phyloP scores from a whole-genome alignment of 345 rosid genomes.

The Firmiana major region DNA sequence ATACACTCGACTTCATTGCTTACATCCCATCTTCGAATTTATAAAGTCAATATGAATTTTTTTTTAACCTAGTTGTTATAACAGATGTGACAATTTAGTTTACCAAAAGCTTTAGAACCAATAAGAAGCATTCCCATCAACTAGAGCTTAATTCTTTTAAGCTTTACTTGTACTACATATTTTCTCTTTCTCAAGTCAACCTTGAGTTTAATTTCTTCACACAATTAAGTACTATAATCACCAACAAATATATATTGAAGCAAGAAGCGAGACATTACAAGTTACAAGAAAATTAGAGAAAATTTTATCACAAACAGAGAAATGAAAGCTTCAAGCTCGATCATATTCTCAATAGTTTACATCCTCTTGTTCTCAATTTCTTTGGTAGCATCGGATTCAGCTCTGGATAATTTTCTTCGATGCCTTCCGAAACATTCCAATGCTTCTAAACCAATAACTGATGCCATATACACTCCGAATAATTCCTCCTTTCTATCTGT shows the following conservation, averaged over 20 bases:
- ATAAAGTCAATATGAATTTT: no score
- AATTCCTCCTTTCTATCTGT: conserved; percentile 44
- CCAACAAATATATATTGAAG: background rate
- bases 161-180: background rate
- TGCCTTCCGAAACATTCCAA: conserved; percentile 36
- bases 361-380: background rate
- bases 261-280: background rate
- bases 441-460: conserved; percentile 28
- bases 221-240: background rate
- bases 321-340: background rate
- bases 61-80: background rate
- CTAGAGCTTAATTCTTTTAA: no score
- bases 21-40: no score
- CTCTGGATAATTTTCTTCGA: conserved; percentile 32
- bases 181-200: no score
- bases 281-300: background rate
- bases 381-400: background rate
- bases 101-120: background rate
- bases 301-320: no score
- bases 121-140: no score
- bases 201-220: no score
- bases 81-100: background rate
- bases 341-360: background rate
- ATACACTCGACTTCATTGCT: no score
- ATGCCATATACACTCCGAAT: conserved; percentile 24